A percentile compares a stretch with the other conserved stretches of the same genome.
phyloP scores from a whole-genome alignment of 768 basidiomycete genomes.

The Rhodosporidiobolus odoratus region DNA sequence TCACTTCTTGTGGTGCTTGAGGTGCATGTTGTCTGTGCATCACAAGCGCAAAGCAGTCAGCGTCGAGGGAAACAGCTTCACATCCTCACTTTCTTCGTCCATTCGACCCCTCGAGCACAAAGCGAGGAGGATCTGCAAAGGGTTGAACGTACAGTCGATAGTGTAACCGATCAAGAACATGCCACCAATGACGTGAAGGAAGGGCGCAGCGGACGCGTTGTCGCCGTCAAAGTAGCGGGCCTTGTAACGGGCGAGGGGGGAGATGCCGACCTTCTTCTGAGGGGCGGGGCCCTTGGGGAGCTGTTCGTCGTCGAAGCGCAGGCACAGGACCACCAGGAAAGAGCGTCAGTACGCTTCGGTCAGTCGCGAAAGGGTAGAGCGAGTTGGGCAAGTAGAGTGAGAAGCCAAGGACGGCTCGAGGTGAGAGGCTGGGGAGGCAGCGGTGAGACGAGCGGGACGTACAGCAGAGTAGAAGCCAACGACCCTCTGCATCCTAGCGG shows the following conservation, averaged over 20 bases:
- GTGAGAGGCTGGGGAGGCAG: background rate
- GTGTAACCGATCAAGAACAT: constrained; percentile 77
- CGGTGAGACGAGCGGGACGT: background rate
- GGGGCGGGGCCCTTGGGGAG: constrained; percentile 82
- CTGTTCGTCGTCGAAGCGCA: constrained; percentile 18
- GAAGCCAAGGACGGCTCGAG: too few relatives aligned
- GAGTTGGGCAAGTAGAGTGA: too few relatives aligned
- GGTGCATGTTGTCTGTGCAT: constrained; percentile 32
- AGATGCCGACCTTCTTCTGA: constrained; percentile 45
- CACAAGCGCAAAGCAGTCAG: background rate
- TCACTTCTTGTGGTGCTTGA: constrained; percentile 40
- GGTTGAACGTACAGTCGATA: constrained; percentile 55
- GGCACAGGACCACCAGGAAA: too few relatives aligned
- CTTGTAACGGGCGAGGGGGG: constrained; percentile 61
- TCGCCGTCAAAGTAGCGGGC: constrained; percentile 73
- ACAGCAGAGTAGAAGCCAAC: constrained; percentile 89
- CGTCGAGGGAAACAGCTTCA: too few relatives aligned
- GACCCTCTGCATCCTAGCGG: constrained; percentile 71
- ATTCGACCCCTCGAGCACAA: background rate
- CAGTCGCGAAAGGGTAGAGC: background rate
- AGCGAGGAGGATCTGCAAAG: background rate
- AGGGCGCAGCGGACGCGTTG: constrained; percentile 64
- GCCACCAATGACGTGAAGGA: constrained; percentile 60
- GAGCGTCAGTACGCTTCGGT: background rate
- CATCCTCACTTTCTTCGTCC: background rate